phyloP scores from a whole-genome alignment of 2,329 filamentous ascomycete species.

The Beauveria bassiana region DNA sequence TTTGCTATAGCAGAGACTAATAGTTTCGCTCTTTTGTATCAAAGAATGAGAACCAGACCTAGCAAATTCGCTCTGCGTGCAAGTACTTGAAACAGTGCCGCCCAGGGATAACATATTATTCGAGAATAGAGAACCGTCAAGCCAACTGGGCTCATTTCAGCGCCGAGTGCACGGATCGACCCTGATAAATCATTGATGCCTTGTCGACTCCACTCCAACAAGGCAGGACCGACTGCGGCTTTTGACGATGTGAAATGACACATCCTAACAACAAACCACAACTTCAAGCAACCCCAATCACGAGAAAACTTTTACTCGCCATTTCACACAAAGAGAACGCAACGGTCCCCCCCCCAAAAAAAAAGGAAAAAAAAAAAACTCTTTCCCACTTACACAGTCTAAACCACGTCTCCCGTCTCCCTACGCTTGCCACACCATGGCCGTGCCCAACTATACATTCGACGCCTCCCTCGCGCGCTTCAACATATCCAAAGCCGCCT shows the following conservation, averaged over 20 bases:
- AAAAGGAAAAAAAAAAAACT: too few species aligned
- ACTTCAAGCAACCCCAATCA: slow-evolving; percentile 1
- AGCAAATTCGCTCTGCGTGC: too few species aligned
- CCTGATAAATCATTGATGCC: neutral
- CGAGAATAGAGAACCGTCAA: too few species aligned
- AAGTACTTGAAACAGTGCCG: too few species aligned
- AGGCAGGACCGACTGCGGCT: neutral
- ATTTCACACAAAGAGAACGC: too few species aligned
- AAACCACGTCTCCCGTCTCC: neutral
- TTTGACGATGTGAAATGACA: neutral
- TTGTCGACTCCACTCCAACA: slow-evolving; percentile 1
- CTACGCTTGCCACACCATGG: neutral
- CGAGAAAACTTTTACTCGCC: neutral
- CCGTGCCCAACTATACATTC: slow-evolving; percentile 10
- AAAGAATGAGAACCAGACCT: too few species aligned
- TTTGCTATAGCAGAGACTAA: too few species aligned
- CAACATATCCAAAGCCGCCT: slow-evolving; percentile 8
- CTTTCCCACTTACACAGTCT: too few species aligned
- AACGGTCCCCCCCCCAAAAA: too few species aligned
- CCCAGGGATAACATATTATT: neutral
- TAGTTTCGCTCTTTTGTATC: too few species aligned
- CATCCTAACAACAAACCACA: slow-evolving; percentile 16
- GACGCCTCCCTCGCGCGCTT: slow-evolving; percentile 12
- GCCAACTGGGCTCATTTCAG: too few species aligned
- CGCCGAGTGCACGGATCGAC: neutral